These are phyloP conservation scores for Colletotrichum aenigma DNA, from an alignment of 2,329 filamentous ascomycete genomes.

Conservation along the genomic window DNA sequence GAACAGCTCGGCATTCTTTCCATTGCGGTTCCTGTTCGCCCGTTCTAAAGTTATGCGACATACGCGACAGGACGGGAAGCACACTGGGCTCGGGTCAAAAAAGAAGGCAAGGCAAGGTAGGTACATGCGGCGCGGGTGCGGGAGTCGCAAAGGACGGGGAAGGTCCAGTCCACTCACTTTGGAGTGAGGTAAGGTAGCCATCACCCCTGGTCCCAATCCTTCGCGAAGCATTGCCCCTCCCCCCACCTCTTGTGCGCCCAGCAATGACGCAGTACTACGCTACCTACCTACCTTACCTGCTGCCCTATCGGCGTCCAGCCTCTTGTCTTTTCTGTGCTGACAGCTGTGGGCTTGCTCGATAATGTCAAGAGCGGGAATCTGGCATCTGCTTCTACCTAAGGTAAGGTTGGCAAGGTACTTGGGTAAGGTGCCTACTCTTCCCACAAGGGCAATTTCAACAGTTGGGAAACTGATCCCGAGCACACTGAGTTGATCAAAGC, in stretches of 20 bases:
- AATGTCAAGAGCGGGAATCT: neutral
- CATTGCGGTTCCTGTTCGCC: neutral
- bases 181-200: neutral
- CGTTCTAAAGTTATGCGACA: neutral
- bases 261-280: conserved; percentile 10
- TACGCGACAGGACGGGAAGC: neutral
- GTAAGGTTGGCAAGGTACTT: neutral
- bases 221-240: conserved; percentile 7
- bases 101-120: neutral
- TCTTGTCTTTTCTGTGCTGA: neutral
- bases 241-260: conserved; percentile 10
- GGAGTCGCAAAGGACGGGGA: neutral
- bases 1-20: neutral
- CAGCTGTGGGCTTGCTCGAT: neutral
- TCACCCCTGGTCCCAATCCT: neutral
- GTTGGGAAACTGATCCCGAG: neutral
- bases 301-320: neutral
- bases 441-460: neutral
- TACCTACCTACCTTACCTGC: neutral
- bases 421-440: neutral
- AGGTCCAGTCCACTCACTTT: conserved; percentile 10
- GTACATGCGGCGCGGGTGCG: neutral
- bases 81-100: neutral
- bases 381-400: neutral
- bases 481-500: neutral